Base-by-base conservation (phyloP, 768 basidiomycete genomes). In the Hydnum rufescens region DNA sequence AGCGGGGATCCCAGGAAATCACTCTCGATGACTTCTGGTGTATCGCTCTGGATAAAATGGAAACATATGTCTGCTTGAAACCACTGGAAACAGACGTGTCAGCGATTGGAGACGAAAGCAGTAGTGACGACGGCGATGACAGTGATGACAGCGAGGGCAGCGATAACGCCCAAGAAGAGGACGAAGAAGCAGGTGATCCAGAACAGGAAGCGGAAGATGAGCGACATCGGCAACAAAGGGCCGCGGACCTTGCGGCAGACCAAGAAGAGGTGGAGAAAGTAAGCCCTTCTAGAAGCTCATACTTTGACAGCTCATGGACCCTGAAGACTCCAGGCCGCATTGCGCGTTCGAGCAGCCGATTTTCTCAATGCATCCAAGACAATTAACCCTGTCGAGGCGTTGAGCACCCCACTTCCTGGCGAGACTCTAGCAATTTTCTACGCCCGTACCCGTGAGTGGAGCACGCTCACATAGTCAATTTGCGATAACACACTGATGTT, bases 11-110 rank as follows among this genome's bases (percentile, higher is more conserved):
- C 8, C 74, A 76, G 23, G 89, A 95, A 64, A 89, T 83, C 58
- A 92, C 88, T 0, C 68, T 95, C 4, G 87, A 90, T 60, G 90
- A 93, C 59, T 95, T 92, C 60, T 70, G 88, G 64, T 70, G 74
- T 1, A 65, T 95, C 6, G 74, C 78, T 54, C 70, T 95, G 19
- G 87, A 90, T 60, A 92, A 92, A 63, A 67, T 92, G 65, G 89
- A 92, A 36, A 66, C 72, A 5, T 92, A 75, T 60, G 62, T 70
- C 1, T 88, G 86, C 58, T 67, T 90, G 59, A 84, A 81, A 63
- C 68, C 73, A 46, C 79, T 76, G 51, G 76, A 68, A 4, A 66
- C 81, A 4, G 63, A 74, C 22, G 76, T 86, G 50, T 72, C 74
- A 5, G 74, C 72, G 0, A 77, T 64, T 28, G 55, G 44, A 16